Conservation (phyloP, 2,329 filamentous ascomycete genomes). For the Sclerotinia subarctica region DNA sequence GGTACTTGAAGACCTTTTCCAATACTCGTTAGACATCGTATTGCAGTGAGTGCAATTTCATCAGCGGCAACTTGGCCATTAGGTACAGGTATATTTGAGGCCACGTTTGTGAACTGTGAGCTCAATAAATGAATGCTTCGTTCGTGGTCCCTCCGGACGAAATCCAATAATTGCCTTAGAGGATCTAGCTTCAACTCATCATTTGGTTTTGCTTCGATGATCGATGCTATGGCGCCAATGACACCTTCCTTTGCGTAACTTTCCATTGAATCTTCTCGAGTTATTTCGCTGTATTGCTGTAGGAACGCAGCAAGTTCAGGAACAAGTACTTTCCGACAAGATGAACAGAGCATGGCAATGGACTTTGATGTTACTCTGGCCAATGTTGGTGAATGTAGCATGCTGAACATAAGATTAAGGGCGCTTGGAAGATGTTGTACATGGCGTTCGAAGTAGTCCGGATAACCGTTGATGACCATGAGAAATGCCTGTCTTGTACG, state of each 20-base stretch:
- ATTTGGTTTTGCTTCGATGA: conserved; percentile 68
- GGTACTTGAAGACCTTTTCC: conserved; percentile 70
- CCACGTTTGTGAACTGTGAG: background rate
- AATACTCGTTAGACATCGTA: conserved; percentile 67
- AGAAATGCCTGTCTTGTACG: conserved; percentile 67
- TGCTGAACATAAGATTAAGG: conserved; percentile 70
- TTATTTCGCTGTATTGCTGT: conserved; percentile 65
- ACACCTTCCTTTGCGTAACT: conserved; percentile 69
- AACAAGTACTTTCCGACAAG: conserved; percentile 67
- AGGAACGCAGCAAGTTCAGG: conserved; percentile 66
- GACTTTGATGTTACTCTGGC: conserved; percentile 70
- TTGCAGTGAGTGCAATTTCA: conserved; percentile 44
- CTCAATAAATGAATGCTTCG: conserved; percentile 35
- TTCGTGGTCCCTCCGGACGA: conserved; percentile 61
- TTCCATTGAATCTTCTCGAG: conserved; percentile 58
- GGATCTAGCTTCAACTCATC: conserved; percentile 53
- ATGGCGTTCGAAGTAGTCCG: conserved; percentile 72
- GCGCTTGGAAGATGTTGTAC: conserved; percentile 64
- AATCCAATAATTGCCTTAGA: conserved; percentile 56
- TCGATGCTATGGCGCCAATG: conserved; percentile 68
- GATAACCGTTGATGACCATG: conserved; percentile 67
- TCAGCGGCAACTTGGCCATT: conserved; percentile 30
- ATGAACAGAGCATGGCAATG: conserved; percentile 70
- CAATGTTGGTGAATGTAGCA: conserved; percentile 60
- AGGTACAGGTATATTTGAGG: background rate